Conservation (phyloP, 768 basidiomycete species). For the Boletus speciosus region DNA sequence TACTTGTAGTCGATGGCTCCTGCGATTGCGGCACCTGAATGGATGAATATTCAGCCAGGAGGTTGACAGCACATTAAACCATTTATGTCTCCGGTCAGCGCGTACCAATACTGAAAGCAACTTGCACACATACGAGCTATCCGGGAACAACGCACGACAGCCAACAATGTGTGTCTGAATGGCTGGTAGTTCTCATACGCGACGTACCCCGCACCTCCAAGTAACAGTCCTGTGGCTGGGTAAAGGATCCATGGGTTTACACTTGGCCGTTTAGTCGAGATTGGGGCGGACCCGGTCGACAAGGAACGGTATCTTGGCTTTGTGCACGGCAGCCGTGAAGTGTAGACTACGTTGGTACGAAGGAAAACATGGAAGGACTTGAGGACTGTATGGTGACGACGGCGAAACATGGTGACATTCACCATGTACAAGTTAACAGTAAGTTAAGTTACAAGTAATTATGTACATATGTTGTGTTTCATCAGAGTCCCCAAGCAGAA, state of each 20-base stretch:
- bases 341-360: not conserved
- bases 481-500: not conserved
- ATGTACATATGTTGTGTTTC: not conserved
- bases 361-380: conserved; percentile 11
- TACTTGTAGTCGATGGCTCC: conserved; percentile 71
- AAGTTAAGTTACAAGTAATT: not conserved
- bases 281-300: conserved; percentile 3
- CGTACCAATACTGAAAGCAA: conserved; percentile 16
- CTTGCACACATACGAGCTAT: conserved; percentile 54
- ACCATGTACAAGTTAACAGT: not conserved
- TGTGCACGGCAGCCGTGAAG: conserved; percentile 1
- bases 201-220: conserved; percentile 34
- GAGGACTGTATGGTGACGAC: conserved; percentile 11
- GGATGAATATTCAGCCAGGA: conserved; percentile 2
- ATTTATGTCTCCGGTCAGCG: conserved; percentile 26
- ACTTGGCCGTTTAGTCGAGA: conserved; percentile 2
- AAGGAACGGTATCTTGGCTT: conserved; percentile 10
- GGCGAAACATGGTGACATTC: conserved; percentile 16
- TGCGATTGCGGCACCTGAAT: conserved; percentile 54
- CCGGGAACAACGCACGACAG: conserved; percentile 73
- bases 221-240: conserved; percentile 20
- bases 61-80: not conserved
- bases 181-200: conserved; percentile 71
- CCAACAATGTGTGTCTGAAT: conserved; percentile 71
- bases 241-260: conserved; percentile 25